Conservation (phyloP, 352 stramenopile species). For the Pythium angustatum region DNA sequence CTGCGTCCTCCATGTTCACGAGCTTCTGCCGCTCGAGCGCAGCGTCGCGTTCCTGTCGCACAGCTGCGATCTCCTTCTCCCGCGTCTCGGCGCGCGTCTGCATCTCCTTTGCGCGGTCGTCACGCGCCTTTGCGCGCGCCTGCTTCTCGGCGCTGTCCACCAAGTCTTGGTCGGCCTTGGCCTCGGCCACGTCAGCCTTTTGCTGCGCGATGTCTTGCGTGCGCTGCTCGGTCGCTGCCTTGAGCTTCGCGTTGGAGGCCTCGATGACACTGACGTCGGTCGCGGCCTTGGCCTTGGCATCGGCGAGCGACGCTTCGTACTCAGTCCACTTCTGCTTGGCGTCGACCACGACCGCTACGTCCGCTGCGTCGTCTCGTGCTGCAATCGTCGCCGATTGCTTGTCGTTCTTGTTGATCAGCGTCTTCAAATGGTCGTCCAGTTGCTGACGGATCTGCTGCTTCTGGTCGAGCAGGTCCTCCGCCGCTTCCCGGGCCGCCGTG, state of each 20-base stretch:
- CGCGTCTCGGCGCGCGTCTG: not conserved
- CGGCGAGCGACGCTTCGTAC: not conserved
- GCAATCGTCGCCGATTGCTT: not conserved
- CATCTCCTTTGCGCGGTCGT: not conserved
- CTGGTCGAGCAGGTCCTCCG: not conserved
- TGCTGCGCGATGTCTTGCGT: not conserved
- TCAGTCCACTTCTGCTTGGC: conserved; percentile 1
- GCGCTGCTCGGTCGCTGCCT: not conserved
- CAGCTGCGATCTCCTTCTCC: not conserved
- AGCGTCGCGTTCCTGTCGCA: not conserved
- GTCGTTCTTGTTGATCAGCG: not conserved
- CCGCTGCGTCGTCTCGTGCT: not conserved
- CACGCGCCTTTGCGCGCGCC: not conserved
- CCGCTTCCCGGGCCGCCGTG: not conserved
- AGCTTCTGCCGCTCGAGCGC: conserved; percentile 2
- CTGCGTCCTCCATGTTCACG: not conserved
- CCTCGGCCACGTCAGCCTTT: not conserved
- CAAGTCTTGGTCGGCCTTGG: not conserved
- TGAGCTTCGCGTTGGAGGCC: not conserved
- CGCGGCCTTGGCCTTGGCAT: conserved; percentile 6
- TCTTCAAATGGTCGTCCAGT: conserved; percentile 3
- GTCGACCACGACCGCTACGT: not conserved
- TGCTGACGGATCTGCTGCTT: not conserved
- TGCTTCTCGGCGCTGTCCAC: conserved; percentile 1
- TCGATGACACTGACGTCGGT: not conserved